Conservation (phyloP, 148 eudicot species). For the Hydrangea macrophylla region DNA sequence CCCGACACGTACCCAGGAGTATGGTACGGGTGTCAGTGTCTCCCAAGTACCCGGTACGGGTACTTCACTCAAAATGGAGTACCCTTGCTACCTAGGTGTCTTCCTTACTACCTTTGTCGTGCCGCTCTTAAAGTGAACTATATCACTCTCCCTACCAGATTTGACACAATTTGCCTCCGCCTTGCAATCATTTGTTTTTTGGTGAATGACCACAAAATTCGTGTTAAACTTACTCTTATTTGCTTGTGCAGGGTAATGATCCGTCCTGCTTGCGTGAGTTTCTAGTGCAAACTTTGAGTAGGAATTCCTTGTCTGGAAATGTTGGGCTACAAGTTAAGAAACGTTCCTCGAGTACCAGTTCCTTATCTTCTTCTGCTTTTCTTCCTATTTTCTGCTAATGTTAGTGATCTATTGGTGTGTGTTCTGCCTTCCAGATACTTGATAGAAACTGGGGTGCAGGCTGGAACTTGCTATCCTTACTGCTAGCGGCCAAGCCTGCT, state of each 20-base stretch:
- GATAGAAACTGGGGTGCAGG: conserved; percentile 99
- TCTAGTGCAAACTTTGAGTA: conserved; percentile 52
- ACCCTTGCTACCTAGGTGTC: no score
- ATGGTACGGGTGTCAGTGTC: no score
- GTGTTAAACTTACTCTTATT: conserved; percentile 2
- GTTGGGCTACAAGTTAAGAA: conserved; percentile 79
- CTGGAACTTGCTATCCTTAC: conserved; percentile 78
- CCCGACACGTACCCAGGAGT: no score
- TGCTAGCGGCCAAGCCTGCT: conserved; percentile 82
- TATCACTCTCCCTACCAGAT: no score
- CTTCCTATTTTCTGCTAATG: background rate
- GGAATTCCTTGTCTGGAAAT: conserved; percentile 69
- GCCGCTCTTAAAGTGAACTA: no score
- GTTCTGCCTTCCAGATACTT: conserved; percentile 58
- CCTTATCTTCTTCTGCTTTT: background rate
- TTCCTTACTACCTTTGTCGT: no score
- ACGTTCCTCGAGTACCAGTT: background rate
- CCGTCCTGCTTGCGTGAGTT: conserved; percentile 97
- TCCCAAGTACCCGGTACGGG: no score
- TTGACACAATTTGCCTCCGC: no score
- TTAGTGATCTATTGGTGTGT: conserved; percentile 13
- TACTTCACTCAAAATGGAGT: no score
- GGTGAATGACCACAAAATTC: background rate
- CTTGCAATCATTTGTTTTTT: background rate
- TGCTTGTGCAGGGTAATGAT: conserved; percentile 60